Conservation (phyloP, 164 flowering plant genomes). For the Tetrastigma voinierianum region DNA sequence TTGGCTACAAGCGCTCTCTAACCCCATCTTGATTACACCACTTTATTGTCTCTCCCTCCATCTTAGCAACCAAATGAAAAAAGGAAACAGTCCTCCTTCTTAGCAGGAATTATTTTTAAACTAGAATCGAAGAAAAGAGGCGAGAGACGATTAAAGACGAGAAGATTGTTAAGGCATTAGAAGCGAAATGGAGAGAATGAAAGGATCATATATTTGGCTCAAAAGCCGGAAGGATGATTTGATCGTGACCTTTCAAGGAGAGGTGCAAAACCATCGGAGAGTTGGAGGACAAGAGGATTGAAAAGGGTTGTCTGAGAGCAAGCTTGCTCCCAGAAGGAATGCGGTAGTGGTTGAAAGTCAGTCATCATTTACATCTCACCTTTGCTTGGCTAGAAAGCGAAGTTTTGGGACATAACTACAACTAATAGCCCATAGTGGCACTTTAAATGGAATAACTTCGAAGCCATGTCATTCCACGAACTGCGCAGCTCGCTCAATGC, state of each 20-base stretch:
- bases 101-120: slow-evolving; percentile 63
- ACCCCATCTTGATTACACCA: slow-evolving; percentile 62
- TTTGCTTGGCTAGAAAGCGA: slow-evolving; percentile 70
- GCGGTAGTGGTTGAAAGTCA: slow-evolving; percentile 47
- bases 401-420: too few relatives aligned
- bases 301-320: slow-evolving; percentile 54
- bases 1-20: slow-evolving; percentile 66
- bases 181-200: slow-evolving; percentile 67
- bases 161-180: slow-evolving; percentile 47
- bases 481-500: slow-evolving; percentile 66
- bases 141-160: slow-evolving; percentile 43
- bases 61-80: slow-evolving; percentile 49
- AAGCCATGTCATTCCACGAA: slow-evolving; percentile 59
- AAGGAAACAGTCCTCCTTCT: slow-evolving; percentile 45
- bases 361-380: slow-evolving; percentile 68
- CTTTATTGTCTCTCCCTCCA: slow-evolving; percentile 52
- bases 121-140: slow-evolving; percentile 47
- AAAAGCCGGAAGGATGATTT: slow-evolving; percentile 72
- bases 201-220: slow-evolving; percentile 60
- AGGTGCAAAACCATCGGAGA: slow-evolving; percentile 28
- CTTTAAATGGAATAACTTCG: slow-evolving; percentile 64
- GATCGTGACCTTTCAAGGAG: slow-evolving; percentile 58
- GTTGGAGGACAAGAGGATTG: slow-evolving; percentile 34
- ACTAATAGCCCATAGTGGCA: slow-evolving; percentile 73
- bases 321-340: slow-evolving; percentile 50